Conservation (phyloP, 352 stramenopile genomes). For the Globisporangium emineosum region DNA sequence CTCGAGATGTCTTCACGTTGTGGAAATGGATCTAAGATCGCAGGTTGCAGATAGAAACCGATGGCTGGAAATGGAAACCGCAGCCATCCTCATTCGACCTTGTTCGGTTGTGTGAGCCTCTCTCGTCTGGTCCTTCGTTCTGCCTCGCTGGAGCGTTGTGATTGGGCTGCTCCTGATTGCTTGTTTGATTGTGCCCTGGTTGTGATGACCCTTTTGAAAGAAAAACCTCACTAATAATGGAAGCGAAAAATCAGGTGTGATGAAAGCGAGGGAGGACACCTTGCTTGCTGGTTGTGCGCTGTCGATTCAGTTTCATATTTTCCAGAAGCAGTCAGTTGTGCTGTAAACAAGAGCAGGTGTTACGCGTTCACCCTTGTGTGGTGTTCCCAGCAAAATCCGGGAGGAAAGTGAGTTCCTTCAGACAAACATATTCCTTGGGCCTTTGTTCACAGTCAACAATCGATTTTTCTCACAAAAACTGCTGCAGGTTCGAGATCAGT, state of each 20-base stretch:
- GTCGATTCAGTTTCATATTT: not conserved
- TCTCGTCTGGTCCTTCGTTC: not conserved
- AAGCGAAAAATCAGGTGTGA: not conserved
- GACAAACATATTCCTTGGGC: too few species aligned
- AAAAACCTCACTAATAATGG: not conserved
- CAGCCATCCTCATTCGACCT: not conserved
- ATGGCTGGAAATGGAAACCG: not conserved
- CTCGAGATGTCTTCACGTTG: not conserved
- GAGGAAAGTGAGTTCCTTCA: too few species aligned
- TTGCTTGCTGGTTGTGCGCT: not conserved
- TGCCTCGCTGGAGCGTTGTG: not conserved
- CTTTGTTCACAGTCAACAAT: too few species aligned
- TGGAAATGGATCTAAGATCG: constrained; percentile 1
- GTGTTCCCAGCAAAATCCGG: not conserved
- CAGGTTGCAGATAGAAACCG: not conserved
- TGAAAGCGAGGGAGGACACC: not conserved
- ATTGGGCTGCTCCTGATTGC: not conserved
- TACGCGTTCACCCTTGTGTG: not conserved
- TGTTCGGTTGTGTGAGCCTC: not conserved
- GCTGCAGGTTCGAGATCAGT: too few species aligned
- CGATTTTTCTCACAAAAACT: too few species aligned
- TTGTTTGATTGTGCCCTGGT: not conserved
- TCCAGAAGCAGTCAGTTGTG: too few species aligned
- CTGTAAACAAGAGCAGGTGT: not conserved
- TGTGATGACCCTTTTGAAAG: not conserved